A percentile compares a stretch with the other conserved stretches of the same genome.
Conservation (phyloP, 805 yeast species). For the Pichia californica region DNA sequence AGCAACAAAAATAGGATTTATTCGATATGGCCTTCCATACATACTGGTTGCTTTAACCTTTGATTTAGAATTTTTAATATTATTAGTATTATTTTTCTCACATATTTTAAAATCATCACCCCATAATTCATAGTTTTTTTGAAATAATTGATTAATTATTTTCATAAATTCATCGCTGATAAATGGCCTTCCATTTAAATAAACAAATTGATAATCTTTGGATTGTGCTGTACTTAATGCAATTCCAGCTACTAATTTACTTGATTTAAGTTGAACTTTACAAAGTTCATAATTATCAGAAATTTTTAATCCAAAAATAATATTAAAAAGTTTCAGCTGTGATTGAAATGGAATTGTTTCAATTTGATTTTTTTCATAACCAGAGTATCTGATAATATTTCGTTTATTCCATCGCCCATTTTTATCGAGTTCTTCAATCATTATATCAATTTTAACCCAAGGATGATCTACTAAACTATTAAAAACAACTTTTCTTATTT, state of each 20-base stretch:
- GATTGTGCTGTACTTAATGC: slow-evolving; percentile 32
- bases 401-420: not conserved
- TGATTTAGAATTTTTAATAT: slow-evolving; percentile 5
- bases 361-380: not conserved
- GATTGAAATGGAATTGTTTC: not conserved
- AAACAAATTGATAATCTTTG: slow-evolving; percentile 38
- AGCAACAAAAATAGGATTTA: slow-evolving; percentile 35
- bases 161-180: slow-evolving; percentile 16
- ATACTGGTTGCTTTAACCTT: slow-evolving; percentile 10
- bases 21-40: slow-evolving; percentile 30
- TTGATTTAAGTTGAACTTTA: slow-evolving; percentile 23
- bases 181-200: slow-evolving; percentile 36
- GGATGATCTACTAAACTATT: slow-evolving; percentile 26
- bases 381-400: not conserved
- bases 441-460: slow-evolving; percentile 15
- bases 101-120: slow-evolving; percentile 4
- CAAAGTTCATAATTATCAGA: slow-evolving; percentile 23
- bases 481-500: slow-evolving; percentile 28
- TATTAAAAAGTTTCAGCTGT: slow-evolving; percentile 16
- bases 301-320: slow-evolving; percentile 28
- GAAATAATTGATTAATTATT: slow-evolving; percentile 23
- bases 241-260: slow-evolving; percentile 32
- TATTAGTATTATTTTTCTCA: not conserved
- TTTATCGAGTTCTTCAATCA: slow-evolving; percentile 1
- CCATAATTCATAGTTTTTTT: slow-evolving; percentile 13